phyloP scores from a whole-genome alignment of 1,139 yeast genomes.

The Meyerozyma athensensis region DNA sequence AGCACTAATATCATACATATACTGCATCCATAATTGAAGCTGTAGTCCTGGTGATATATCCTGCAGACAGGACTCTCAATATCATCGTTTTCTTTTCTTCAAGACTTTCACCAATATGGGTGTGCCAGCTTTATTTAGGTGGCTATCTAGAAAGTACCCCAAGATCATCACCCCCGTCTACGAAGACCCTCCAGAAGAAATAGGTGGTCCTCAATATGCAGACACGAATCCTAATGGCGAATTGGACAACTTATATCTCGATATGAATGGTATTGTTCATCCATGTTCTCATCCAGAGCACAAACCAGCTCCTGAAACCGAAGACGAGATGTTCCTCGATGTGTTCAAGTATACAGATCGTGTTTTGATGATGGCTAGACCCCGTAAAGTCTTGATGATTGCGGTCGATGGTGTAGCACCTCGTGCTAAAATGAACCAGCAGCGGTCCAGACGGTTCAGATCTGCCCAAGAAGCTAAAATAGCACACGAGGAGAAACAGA shows the following conservation, averaged over 20 bases:
- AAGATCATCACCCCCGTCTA: conserved; percentile 87
- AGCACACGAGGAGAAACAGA: conserved; percentile 57
- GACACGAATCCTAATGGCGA: conserved; percentile 94
- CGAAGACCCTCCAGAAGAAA: conserved; percentile 57
- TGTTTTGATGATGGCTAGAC: conserved; percentile 89
- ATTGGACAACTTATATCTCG: conserved; percentile 82
- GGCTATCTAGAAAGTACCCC: conserved; percentile 92
- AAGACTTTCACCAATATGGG: conserved; percentile 36
- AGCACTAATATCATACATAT: no score
- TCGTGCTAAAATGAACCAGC: conserved; percentile 98
- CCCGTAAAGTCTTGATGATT: conserved; percentile 84
- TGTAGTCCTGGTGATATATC: not conserved
- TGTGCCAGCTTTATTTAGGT: conserved; percentile 96
- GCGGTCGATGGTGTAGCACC: conserved; percentile 99
- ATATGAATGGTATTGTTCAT: conserved; percentile 97
- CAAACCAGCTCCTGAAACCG: conserved; percentile 89
- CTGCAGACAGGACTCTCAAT: not conserved
- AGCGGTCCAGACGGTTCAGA: conserved; percentile 89
- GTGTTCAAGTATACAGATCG: conserved; percentile 86
- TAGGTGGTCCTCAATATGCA: conserved; percentile 59
- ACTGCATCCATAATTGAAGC: no score
- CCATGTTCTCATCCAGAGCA: conserved; percentile 97
- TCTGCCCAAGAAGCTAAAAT: conserved; percentile 90
- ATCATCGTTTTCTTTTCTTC: not conserved
- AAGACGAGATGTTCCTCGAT: conserved; percentile 91